Base-by-base conservation (phyloP, 1,284 basidiomycete species). In the Malassezia arunalokei region DNA sequence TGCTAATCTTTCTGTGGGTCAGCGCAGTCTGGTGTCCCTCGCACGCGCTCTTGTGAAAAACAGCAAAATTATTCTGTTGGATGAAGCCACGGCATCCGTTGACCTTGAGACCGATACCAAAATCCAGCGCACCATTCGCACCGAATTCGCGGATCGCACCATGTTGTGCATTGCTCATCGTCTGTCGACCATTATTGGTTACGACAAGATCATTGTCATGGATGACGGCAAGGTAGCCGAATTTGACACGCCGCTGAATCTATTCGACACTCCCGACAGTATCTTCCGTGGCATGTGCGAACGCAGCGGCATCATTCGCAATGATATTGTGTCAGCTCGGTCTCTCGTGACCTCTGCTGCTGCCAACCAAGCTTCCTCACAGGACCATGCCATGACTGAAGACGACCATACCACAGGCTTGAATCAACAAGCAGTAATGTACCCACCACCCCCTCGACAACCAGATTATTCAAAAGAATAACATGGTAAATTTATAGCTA, bases 71-170 rank as follows among this genome's bases (percentile, higher is more conserved):
- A 58, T 65, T 38, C 30, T 60, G 33, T 49, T 63, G 31, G 82
- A 83, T 60, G 83, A 87, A 71, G 85, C 85, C 0, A 87, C 86
- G 0, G 85, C 84, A n/a, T 85, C 79, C 43, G 71, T 86, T 15
- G 84, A 86, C 71, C 69, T 83, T 6, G 81, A 85, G 73, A 89
- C 86, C 0, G 87, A 91, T 73, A 77, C 80, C 56, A 84, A 83
- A 58, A 87, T 90, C 56, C 86, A 90, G 71, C 78, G 82, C 57
- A 89, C 87, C n/a, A 89, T 91, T 58, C 79, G 84, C 3, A 78
- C 78, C 42, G 86, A 88, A 75, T 90, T 90, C 75, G 76, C 76
- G 41, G 81, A 85, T 66, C 80, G 83, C 47, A 90, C 87, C 0
- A 81, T 87, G 46, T 73, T 87, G 8, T 87, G 83, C 64, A 84